These are phyloP conservation scores for Fusarium musae DNA, from an alignment of 2,329 filamentous ascomycete species.

Conservation along the genomic window DNA sequence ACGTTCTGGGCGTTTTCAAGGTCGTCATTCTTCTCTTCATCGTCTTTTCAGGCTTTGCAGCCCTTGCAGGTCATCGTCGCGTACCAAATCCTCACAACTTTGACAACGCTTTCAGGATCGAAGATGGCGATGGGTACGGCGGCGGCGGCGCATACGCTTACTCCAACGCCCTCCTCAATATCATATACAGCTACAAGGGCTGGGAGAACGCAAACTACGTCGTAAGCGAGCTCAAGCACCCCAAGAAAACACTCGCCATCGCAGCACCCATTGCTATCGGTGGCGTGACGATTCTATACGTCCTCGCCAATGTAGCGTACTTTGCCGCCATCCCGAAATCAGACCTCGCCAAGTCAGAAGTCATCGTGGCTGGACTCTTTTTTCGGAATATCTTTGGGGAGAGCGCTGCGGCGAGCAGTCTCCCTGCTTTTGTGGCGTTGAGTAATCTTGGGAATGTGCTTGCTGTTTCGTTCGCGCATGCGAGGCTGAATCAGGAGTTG, in stretches of 20 bases:
- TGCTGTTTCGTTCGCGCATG: conserved; percentile 68
- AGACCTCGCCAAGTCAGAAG: conserved; percentile 66
- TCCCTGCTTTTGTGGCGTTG: conserved; percentile 68
- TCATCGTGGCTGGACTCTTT: conserved; percentile 70
- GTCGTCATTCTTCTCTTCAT: conserved; percentile 69
- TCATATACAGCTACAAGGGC: conserved; percentile 71
- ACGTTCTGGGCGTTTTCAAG: conserved; percentile 69
- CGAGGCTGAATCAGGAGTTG: conserved; percentile 71
- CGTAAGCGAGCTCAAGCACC: conserved; percentile 66
- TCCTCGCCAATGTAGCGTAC: conserved; percentile 73
- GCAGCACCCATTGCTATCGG: conserved; percentile 69
- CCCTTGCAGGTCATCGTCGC: conserved; percentile 61
- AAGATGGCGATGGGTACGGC: conserved; percentile 57
- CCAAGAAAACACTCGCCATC: conserved; percentile 63
- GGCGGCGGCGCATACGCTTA: conserved; percentile 64
- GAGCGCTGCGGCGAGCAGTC: conserved; percentile 58
- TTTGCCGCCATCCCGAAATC: conserved; percentile 70
- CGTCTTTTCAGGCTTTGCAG: conserved; percentile 69
- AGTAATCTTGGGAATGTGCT: conserved; percentile 72
- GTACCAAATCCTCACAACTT: conserved; percentile 67
- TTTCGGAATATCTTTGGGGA: conserved; percentile 71
- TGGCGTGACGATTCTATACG: conserved; percentile 68
- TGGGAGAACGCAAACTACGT: conserved; percentile 75
- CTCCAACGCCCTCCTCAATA: conserved; percentile 66
- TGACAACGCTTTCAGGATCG: conserved; percentile 62